phyloP scores from a whole-genome alignment of 73 alveolate genomes.

The Effrenium voratum region DNA sequence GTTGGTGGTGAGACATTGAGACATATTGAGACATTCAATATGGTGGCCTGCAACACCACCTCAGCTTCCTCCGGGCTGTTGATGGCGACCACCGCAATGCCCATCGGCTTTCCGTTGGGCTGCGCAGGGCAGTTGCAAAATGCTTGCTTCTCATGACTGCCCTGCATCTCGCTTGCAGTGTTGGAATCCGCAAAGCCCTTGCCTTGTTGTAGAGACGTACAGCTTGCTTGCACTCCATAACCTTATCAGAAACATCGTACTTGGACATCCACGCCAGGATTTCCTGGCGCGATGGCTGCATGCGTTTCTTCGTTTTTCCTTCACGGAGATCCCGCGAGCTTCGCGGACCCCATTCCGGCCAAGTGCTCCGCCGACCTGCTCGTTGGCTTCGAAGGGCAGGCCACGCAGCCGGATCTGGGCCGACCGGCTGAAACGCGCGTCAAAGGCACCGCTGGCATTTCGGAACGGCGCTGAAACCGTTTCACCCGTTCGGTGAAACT shows the following conservation, averaged over 20 bases:
- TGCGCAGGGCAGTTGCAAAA: background rate
- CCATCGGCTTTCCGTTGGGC: slow-evolving; percentile 91
- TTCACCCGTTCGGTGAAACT: too few species aligned
- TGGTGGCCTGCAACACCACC: slow-evolving; percentile 26
- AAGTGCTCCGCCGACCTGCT: slow-evolving; percentile 1
- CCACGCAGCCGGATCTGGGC: slow-evolving; percentile 78
- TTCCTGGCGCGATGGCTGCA: too few species aligned
- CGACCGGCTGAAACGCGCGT: too few species aligned
- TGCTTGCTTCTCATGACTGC: background rate
- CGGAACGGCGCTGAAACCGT: too few species aligned
- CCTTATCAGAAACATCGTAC: slow-evolving; percentile 44
- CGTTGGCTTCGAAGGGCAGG: slow-evolving; percentile 71
- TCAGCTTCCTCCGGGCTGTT: slow-evolving; percentile 70
- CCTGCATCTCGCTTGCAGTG: background rate
- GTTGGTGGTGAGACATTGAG: too few species aligned
- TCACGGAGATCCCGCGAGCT: too few species aligned
- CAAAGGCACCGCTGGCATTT: too few species aligned
- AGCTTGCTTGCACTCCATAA: slow-evolving; percentile 62
- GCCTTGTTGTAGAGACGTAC: slow-evolving; percentile 72
- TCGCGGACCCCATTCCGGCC: background rate
- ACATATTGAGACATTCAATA: too few species aligned
- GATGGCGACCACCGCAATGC: slow-evolving; percentile 77
- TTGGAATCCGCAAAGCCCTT: background rate
- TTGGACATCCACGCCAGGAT: slow-evolving; percentile 82
- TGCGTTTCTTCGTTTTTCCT: too few species aligned